Base-by-base conservation (phyloP, 164 flowering plant species). In the Magnolia kwangsiensis region DNA sequence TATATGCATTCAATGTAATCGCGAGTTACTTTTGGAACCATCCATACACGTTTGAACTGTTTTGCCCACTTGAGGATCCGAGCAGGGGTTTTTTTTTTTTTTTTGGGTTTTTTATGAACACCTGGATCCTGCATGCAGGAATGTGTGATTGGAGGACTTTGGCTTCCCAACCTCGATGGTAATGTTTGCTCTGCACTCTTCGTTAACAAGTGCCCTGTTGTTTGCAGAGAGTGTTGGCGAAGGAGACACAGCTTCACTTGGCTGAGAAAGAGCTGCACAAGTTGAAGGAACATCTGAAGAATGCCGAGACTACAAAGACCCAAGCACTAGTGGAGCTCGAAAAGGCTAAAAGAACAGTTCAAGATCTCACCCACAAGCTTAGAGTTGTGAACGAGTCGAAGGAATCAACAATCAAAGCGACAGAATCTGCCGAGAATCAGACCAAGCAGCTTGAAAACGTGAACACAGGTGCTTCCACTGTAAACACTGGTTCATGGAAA, bases 201-300 rank as follows among this genome's bases (percentile, higher is more conserved):
- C 65, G 9, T 31, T 11, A 67, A 27, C 27, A 24, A 24, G n/a
- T 67, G 50, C 50, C 21, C 68, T 65, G 8, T 67, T 67, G n/a
- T 75, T 66, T 78, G 77, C 89, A 96, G 99, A 88, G 90, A 78
- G 87, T 88, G 20, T 80, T 89, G 84, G 92, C 89, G 55, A 92
- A 94, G 85, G 98, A 93, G 82, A 89, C 94, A 37, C 90, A 90
- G 74, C 89, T 93, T 77, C 99, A 90, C 80, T 78, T 93, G 85
- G 90, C 90, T 11, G 87, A 89, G 77, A 93, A 87, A 77, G 95
- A 93, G 80, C 83, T 95, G 68, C 88, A 89, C 81, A 93, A 87
- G 86, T 82, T 92, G 63, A 92, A 90, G 76, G 96, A 91, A 14
- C 90, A 88, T 76, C 72, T 96, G 31, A 79, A 82, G 79, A 90